Evolutionary conservation across 164 flowering plant species (phyloP).

Genomic region (Aristolochia fimbriata): DNA sequence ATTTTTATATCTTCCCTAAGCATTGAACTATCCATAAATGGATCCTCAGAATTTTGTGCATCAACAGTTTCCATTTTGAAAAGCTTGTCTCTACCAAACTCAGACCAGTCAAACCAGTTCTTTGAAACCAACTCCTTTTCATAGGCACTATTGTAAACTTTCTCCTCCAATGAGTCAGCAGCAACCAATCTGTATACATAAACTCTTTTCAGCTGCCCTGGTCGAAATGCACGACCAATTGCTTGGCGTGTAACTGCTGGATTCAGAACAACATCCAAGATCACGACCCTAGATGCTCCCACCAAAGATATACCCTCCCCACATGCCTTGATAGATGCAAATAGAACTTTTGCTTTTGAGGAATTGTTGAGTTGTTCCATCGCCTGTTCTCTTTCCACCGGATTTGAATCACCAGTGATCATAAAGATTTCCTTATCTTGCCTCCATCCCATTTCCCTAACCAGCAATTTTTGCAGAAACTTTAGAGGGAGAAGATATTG

Average conservation of each 20-base stretch:
- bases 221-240: constrained; percentile 87
- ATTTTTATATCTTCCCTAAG: constrained; percentile 41
- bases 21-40: constrained; percentile 42
- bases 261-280: constrained; percentile 76
- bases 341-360: constrained; percentile 64
- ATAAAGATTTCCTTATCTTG: constrained; percentile 52
- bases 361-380: constrained; percentile 74
- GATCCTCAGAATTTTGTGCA: constrained; percentile 39
- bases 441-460: constrained; percentile 46
- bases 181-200: constrained; percentile 63
- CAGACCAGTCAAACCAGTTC: constrained; percentile 93
- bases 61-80: too few species aligned
- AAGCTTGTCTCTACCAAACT: constrained; percentile 23
- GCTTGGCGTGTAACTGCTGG: constrained; percentile 89
- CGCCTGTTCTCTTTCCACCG: constrained; percentile 45
- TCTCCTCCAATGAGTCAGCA: constrained; percentile 71
- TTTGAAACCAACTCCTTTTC: constrained; percentile 68
- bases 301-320: constrained; percentile 94
- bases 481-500: constrained; percentile 76
- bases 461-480: constrained; percentile 53
- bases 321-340: constrained; percentile 88
- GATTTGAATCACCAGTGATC: constrained; percentile 60
- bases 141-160: constrained; percentile 54
- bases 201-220: constrained; percentile 76
- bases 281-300: constrained; percentile 77